Evolutionary conservation across 306 rosid genomes (phyloP).

Genomic region (Gleditsia sinensis): DNA sequence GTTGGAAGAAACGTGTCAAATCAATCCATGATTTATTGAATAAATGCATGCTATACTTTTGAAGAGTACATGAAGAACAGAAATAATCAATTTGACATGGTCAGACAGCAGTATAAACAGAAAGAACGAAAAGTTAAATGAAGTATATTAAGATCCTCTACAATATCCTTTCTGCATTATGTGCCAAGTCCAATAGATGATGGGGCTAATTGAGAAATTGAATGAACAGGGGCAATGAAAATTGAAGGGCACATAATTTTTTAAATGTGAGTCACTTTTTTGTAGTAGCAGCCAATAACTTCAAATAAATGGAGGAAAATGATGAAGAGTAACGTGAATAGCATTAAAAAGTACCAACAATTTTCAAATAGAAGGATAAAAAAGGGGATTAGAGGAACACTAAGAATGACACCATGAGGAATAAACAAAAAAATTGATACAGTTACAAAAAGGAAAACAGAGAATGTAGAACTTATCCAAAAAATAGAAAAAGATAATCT

Average conservation of each 20-base stretch:
- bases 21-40: no score
- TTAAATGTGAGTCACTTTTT: not conserved
- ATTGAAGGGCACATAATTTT: not conserved
- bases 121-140: not conserved
- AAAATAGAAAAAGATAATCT: no score
- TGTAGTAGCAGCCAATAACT: not conserved
- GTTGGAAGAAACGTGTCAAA: no score
- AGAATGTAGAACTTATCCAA: no score
- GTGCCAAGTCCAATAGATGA: not conserved
- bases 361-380: not conserved
- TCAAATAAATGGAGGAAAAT: not conserved
- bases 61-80: not conserved
- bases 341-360: not conserved
- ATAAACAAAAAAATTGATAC: no score
- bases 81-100: not conserved
- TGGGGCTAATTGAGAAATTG: not conserved
- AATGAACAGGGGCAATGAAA: not conserved
- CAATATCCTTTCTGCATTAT: not conserved
- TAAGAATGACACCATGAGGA: not conserved
- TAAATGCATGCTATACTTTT: not conserved
- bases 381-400: not conserved
- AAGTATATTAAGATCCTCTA: no score
- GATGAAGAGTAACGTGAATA: no score
- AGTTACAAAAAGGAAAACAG: no score
- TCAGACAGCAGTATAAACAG: not conserved